Base-by-base conservation (phyloP, 2,329 filamentous ascomycete genomes). In the Magnaporthiopsis poae region DNA sequence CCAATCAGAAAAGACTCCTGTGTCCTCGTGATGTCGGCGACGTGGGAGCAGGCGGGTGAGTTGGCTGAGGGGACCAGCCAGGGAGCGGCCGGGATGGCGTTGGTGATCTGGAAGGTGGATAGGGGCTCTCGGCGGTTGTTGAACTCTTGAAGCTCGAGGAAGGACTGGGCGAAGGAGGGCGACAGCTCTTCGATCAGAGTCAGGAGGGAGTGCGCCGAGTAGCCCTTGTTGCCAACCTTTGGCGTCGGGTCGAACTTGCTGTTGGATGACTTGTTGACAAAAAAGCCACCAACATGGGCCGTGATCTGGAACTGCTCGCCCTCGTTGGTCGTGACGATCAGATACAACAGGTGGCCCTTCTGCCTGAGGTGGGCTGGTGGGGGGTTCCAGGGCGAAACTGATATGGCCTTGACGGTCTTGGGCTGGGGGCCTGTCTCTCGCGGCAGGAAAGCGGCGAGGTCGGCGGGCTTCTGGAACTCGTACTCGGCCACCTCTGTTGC, bases 221-320 rank as follows among this genome's bases (percentile, higher is more conserved):
- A 84, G 56, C 86, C 87, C 80, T 96, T 97, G 33, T 92, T 90
- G 21, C 89, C 84, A 52, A 87, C 83, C 69, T 90, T 87, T 8
- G 93, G 93, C 71, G 87, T 88, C 12, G 95, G 95, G 76, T 98
- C 95, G 73, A 99, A 99, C 79, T 95, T 97, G 79, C 86, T 86
- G 78, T 95, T 97, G 66, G 92, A 95, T 36, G 91, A 97, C 78
- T 93, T 96, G 84, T 96, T 99, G 74, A 98, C 90, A 77, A 89
- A 99, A 82, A 99, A 99, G 27, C 95, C 95, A 18, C 92, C 93
- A 64, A 96, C 90, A 73, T 97, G 92, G 18, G 91, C 87, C 12
- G 96, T 99, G 74, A 99, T 90, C 77, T 97, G 92, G 77, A 90
- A 88, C 77, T 96, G 92, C 79, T 99, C 95, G 69, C 93, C 93